A percentile compares a stretch with the other conserved stretches of the same genome.
phyloP scores from a whole-genome alignment of 2,329 filamentous ascomycete genomes.

The Biscogniauxia marginata region DNA sequence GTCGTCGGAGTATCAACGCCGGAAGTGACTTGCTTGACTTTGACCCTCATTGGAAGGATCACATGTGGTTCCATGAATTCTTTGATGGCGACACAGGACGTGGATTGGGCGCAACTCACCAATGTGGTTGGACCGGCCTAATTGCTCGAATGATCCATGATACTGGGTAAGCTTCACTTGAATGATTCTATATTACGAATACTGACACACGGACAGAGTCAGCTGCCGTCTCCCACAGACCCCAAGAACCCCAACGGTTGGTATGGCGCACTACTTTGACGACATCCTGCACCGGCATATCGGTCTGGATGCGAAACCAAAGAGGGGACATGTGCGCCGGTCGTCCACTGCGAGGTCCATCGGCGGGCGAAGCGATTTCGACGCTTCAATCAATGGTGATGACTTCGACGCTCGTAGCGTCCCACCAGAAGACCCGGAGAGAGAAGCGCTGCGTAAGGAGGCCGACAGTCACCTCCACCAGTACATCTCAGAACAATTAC shows the following conservation, averaged over 20 bases:
- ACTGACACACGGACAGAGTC: constrained; percentile 58
- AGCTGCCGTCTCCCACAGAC: constrained; percentile 91
- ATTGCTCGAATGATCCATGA: constrained; percentile 98
- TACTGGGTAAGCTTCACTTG: constrained; percentile 68
- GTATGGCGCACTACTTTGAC: constrained; percentile 92
- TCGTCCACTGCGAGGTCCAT: constrained; percentile 84
- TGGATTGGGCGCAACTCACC: constrained; percentile 87
- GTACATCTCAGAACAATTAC: constrained; percentile 80
- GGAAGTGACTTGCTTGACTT: constrained; percentile 85
- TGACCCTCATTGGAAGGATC: constrained; percentile 89
- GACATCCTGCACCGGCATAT: constrained; percentile 70
- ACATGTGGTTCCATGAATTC: constrained; percentile 96
- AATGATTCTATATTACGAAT: background rate
- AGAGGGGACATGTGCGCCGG: constrained; percentile 62
- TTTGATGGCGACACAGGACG: constrained; percentile 91
- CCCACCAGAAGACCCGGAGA: constrained; percentile 52
- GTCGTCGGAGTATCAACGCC: constrained; percentile 83
- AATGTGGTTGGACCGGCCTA: constrained; percentile 94
- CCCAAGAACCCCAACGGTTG: constrained; percentile 79
- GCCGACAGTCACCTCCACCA: constrained; percentile 71
- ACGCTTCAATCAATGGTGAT: constrained; percentile 46
- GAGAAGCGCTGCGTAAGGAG: constrained; percentile 47
- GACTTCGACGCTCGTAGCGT: constrained; percentile 47
- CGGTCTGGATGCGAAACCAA: constrained; percentile 37
- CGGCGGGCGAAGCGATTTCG: constrained; percentile 78